A percentile compares a stretch with the other conserved stretches of the same genome.
phyloP scores from a whole-genome alignment of 192 early-diverging fungal genomes.

The Bifiguratus adelaidae region DNA sequence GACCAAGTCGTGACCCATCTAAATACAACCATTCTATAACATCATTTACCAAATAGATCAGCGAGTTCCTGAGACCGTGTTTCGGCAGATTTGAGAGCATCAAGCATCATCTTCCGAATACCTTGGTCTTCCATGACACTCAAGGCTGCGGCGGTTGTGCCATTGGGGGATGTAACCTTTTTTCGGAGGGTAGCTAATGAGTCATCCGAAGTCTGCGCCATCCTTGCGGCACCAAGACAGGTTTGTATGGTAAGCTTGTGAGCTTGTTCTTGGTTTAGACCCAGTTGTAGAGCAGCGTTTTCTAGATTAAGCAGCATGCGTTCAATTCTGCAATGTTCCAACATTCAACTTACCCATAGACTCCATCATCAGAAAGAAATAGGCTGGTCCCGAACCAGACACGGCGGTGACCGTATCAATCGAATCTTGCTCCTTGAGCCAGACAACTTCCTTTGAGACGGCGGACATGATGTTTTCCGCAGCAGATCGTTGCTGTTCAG shows the following conservation, averaged over 20 bases:
- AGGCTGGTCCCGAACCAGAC: slow-evolving; percentile 92
- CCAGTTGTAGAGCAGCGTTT: slow-evolving; percentile 64
- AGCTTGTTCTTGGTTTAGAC: slow-evolving; percentile 63
- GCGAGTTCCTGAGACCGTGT: slow-evolving; percentile 59
- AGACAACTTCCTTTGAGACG: slow-evolving; percentile 72
- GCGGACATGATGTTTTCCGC: slow-evolving; percentile 60
- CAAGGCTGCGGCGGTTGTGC: slow-evolving; percentile 88
- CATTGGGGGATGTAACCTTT: slow-evolving; percentile 91
- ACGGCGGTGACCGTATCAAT: slow-evolving; percentile 85
- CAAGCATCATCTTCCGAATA: slow-evolving; percentile 36
- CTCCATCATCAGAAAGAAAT: slow-evolving; percentile 92
- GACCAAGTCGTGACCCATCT: no score
- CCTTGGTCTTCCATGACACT: slow-evolving; percentile 56
- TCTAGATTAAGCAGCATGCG: slow-evolving; percentile 26
- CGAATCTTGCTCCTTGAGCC: slow-evolving; percentile 65
- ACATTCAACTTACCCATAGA: slow-evolving; percentile 43
- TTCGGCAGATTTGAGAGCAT: slow-evolving; percentile 58
- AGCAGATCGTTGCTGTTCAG: slow-evolving; percentile 43
- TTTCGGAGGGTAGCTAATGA: slow-evolving; percentile 59
- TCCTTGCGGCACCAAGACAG: slow-evolving; percentile 81
- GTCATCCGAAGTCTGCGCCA: slow-evolving; percentile 62
- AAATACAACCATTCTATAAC: no score
- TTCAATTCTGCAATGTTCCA: background rate
- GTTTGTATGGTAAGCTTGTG: slow-evolving; percentile 81
- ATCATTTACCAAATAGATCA: slow-evolving; percentile 35